Conservation (phyloP, 176 grass and related monocot genomes). For the Carex littledalei region DNA sequence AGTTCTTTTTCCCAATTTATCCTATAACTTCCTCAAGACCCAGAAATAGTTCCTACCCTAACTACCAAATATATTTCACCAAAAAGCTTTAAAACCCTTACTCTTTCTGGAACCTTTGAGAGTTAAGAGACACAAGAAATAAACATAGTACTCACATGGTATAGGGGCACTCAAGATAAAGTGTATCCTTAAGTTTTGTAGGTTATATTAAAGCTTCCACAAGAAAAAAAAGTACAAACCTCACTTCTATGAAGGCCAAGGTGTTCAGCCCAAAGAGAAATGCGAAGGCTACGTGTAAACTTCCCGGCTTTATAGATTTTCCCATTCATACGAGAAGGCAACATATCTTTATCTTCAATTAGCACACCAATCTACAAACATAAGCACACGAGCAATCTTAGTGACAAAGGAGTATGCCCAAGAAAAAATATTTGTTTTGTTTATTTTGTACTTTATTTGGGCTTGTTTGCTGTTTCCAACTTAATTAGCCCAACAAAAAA, state of each 20-base stretch:
- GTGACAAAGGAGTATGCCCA: not conserved
- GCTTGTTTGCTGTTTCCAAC: not conserved
- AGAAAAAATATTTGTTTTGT: not conserved
- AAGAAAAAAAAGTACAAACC: slow-evolving; percentile 41
- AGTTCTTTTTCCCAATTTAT: not conserved
- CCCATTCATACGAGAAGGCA: slow-evolving; percentile 90
- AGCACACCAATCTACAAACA: slow-evolving; percentile 81
- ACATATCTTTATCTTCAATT: slow-evolving; percentile 97
- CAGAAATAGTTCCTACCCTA: not conserved
- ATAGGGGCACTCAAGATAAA: not conserved
- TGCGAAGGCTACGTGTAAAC: slow-evolving; percentile 77
- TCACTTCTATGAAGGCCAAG: slow-evolving; percentile 84
- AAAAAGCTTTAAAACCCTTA: not conserved
- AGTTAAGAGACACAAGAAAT: not conserved
- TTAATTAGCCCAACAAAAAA: not conserved
- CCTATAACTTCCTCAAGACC: not conserved
- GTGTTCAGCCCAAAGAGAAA: slow-evolving; percentile 88
- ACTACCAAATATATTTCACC: not conserved
- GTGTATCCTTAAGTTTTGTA: not conserved
- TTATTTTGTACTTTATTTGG: not conserved
- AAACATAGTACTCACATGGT: not conserved
- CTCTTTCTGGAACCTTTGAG: not conserved
- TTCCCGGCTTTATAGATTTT: slow-evolving; percentile 93
- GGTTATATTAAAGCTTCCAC: not conserved
- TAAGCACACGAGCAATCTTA: not conserved